Conservation (phyloP, 345 rosid genomes). For the Arabidopsis arenosa region DNA sequence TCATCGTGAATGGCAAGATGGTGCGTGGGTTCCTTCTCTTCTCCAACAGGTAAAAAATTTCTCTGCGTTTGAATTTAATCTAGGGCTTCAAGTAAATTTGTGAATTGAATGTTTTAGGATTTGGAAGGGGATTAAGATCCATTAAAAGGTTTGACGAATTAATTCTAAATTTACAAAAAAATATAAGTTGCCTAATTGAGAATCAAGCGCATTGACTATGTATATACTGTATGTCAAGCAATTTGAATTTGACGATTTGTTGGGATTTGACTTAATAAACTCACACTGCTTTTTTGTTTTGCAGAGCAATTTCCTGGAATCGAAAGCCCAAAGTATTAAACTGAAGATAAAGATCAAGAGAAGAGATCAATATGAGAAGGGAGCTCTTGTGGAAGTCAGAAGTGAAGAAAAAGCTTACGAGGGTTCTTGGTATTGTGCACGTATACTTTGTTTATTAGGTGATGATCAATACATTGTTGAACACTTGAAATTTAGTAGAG, state of each 20-base stretch:
- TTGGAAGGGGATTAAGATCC: neutral
- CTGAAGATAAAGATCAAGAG: constrained; percentile 43
- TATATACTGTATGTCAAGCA: neutral
- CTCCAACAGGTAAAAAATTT: constrained; percentile 28
- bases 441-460: constrained; percentile 43
- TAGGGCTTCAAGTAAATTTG: constrained; percentile 9
- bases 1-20: constrained; percentile 61
- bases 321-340: constrained; percentile 28
- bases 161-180: neutral
- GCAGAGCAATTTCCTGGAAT: constrained; percentile 32
- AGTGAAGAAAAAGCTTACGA: constrained; percentile 59
- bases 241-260: neutral
- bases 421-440: constrained; percentile 69
- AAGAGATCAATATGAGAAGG: constrained; percentile 39
- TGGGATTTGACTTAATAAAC: neutral
- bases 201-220: neutral
- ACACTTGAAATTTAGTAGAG: constrained; percentile 52
- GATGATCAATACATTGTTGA: constrained; percentile 57
- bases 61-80: neutral
- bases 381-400: constrained; percentile 53
- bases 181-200: neutral
- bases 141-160: neutral
- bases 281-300: constrained; percentile 13
- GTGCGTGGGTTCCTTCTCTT: constrained; percentile 49
- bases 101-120: neutral